Evolutionary conservation across 441 rosid species (phyloP), one percentile per base, ranked within the genome.

Genomic region (Erysimum pusillum): DNA sequence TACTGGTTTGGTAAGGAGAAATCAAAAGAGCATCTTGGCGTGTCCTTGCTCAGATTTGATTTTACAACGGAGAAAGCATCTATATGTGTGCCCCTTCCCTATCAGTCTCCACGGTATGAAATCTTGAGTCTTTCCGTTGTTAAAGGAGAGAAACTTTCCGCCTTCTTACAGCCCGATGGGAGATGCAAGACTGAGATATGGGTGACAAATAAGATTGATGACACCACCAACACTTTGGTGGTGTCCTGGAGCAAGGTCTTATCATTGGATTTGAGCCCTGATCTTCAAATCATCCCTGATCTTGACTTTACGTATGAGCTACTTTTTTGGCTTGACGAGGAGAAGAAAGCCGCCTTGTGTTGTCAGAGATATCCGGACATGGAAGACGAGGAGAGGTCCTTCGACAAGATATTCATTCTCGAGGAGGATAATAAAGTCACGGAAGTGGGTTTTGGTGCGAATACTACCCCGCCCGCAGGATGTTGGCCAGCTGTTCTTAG

Each of bases 101-200:
- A 49, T 49, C 54, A 35, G 38, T 35, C 1, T 35, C 9, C 38
- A 35, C 7, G 2, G 38, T 35, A 35, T 35, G 9, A 35, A 35
- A 1, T 6, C 9, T 35, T 35, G 38, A 35, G 54, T 17, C 31
- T 49, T 49, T 18, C 54, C 3, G 54, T 49, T 49, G 54, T 49
- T 49, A 18, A 13, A 9, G 54, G 9, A 17, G 28, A 49, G 25
- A 49, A 49, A 18, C 54, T 49, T 18, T 49, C 54, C 4, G 28
- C 18, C 28, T 49, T 49, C 13, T 38, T 67, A 6, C 36, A 53
- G 22, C 62, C 7, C 0, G 44, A 35, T 58, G 9, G 2, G 9
- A 9, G 3, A 9, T 39, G 28, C 35, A 53, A 39, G 63, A 53
- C 73, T 25, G 73, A 68, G 73, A 28, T 68, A 14, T 68, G 73